Evolutionary conservation across 257 asterid genomes (phyloP), one percentile per base, ranked within the genome.

Genomic region (Nicotiana sylvestris): DNA sequence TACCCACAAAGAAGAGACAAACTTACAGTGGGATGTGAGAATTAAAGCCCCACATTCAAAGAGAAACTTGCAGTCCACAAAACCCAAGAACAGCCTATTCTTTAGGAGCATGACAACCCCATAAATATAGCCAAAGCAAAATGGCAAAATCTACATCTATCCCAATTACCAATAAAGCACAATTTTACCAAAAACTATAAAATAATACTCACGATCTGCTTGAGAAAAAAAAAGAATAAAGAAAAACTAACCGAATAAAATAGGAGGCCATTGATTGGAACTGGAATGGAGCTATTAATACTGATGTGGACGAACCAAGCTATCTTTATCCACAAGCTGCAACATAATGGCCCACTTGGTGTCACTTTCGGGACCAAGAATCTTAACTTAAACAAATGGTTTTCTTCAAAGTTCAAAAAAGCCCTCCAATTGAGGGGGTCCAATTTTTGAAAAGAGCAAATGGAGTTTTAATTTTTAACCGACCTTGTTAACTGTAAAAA

Each of bases 81-180:
- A 39, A 68, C 81, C 91, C 83, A 84, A 85, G 61, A 77, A 85
- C 81, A 68, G 74, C 66, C 37, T 51, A 78, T 56, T 76, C 15
- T 74, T 80, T 72, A 65, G 53, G 64, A 74, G n/a, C 29, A 70
- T 76, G 57, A 25, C 5, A 60, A 51, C 60, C 80, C 5, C 66
- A 51, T 57, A 10, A 77, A 78, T 27, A 64, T 49, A 82, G 32
- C 76, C 6, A 58, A 66, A 77, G 46, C 29, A 60, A 43, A 27
- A 79, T 35, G 84, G 58, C 66, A 66, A 15, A 68, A 80, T 56
- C 83, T 37, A 81, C 53, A 55, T 68, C 66, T 49, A 68, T 37
- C 78, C 43, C 87, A 55, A 83, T 86, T 84, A 86, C 91, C 89
- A 85, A 90, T 84, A 88, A 90, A 89, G 90, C 77, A 85, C 37